Conservation (phyloP, 2,329 filamentous ascomycete genomes). For the Calonectria pseudoreteaudii region DNA sequence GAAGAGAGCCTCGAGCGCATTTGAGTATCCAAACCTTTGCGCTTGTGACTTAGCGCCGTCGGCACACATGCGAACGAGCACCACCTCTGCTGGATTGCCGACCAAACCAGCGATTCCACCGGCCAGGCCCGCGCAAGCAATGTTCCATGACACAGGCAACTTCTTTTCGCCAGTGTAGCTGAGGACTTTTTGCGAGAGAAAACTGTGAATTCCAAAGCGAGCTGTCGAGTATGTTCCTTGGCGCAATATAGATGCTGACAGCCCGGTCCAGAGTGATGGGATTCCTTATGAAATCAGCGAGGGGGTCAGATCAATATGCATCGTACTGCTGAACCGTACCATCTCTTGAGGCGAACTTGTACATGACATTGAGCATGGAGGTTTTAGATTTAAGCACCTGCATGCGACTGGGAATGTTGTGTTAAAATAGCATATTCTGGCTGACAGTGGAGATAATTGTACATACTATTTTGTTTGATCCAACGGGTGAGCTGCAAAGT, state of each 20-base stretch:
- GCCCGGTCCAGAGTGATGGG: constrained; percentile 55
- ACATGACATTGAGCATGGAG: constrained; percentile 54
- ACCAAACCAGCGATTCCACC: constrained; percentile 57
- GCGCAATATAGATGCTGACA: constrained; percentile 57
- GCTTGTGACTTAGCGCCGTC: constrained; percentile 53
- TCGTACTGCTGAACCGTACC: constrained; percentile 37
- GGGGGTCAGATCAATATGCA: neutral
- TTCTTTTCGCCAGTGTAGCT: constrained; percentile 43
- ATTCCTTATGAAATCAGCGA: constrained; percentile 46
- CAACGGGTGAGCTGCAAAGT: constrained; percentile 53
- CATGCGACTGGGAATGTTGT: constrained; percentile 50
- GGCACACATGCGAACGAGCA: constrained; percentile 59
- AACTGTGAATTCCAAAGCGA: constrained; percentile 56
- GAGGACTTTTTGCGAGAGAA: constrained; percentile 47
- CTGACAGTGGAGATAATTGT: neutral
- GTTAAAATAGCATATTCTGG: neutral
- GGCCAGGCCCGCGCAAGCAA: constrained; percentile 53
- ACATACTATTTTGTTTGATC: constrained; percentile 59
- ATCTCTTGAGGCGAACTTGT: constrained; percentile 53
- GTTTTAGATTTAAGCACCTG: constrained; percentile 55
- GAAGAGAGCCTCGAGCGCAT: constrained; percentile 48
- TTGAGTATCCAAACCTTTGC: constrained; percentile 53
- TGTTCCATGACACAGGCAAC: constrained; percentile 49
- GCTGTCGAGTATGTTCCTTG: constrained; percentile 59
- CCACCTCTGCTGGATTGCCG: constrained; percentile 58